Evolutionary conservation across 192 early-diverging fungal species (phyloP), one percentile per base, ranked within the genome.

Genomic region (Coemansia sp.): DNA sequence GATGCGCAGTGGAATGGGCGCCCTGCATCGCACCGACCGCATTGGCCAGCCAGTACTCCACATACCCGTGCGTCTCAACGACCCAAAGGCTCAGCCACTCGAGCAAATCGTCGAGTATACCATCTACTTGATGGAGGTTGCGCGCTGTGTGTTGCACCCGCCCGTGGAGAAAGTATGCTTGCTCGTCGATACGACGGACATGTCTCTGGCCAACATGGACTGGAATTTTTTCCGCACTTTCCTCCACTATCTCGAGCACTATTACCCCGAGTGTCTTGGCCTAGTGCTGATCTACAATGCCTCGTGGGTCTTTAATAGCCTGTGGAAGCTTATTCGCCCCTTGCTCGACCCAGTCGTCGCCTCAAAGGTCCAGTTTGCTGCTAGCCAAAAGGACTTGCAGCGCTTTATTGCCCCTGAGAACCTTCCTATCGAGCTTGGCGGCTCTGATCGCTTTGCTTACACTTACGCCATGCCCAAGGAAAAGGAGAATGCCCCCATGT

Each of bases 281-380:
- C 75, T 87, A 7, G 89, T 90, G 43, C 84, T 96, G 9, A 89
- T 97, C 44, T 92, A 96, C 75, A 89, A 90, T 64, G 94, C 95
- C 1, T 94, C 95, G 31, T 97, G 94, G 91, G 85, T 97, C 40
- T 97, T 97, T 74, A 84, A 88, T 66, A 89, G 89, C 55, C 68
- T 94, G 60, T 97, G 95, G 95, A 88, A 87, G 52, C 71, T 96
- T 49, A 91, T 97, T 67, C 81, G 88, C 50, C 91, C 93, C 36
- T 78, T 95, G 69, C 84, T 97, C 12, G 95, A 97, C 71, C 94
- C 95, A 31, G 92, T 96, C n/a, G 95, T 97, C 2, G 94, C 89
- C 34, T 83, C 86, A 46, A 97, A 97, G 75, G 89, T 97, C 69
- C 75, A 87, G 27, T 96, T 97, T 69, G 87, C 89, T 8, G 86